Percentiles rank a stretch among this genome's conserved stretches.
These are phyloP conservation scores for Artemisia princeps DNA, from an alignment of 140 eudicot species.

Conservation along the genomic window DNA sequence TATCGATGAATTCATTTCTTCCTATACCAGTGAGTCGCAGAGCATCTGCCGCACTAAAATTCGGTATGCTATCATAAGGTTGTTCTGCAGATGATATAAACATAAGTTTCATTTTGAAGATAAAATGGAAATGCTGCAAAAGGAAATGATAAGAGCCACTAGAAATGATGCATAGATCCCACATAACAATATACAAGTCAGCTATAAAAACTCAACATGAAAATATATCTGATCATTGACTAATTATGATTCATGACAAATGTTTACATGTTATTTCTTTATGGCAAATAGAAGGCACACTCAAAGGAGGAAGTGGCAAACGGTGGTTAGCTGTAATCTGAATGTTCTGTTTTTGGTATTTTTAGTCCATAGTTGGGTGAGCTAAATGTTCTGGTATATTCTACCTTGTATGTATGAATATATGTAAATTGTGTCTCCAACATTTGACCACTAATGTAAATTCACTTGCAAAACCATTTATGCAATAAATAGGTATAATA, in stretches of 20 bases:
- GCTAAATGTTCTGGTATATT: too few relatives aligned
- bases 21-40: conserved; percentile 93
- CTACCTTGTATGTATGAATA: too few relatives aligned
- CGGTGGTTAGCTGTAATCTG: too few relatives aligned
- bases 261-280: too few relatives aligned
- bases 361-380: too few relatives aligned
- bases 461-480: too few relatives aligned
- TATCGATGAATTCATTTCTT: conserved; percentile 93
- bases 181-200: background rate
- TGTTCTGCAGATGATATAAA: conserved; percentile 63
- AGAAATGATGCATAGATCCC: conserved; percentile 1
- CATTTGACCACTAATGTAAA: too few relatives aligned
- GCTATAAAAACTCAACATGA: background rate
- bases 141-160: conserved; percentile 8
- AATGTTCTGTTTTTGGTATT: too few relatives aligned
- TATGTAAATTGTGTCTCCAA: too few relatives aligned
- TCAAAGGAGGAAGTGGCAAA: too few relatives aligned
- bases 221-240: background rate
- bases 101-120: conserved; percentile 17
- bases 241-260: background rate
- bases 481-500: background rate
- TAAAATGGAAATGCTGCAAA: background rate
- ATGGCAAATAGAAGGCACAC: too few relatives aligned
- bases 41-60: conserved; percentile 97
- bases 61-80: conserved; percentile 97